These are phyloP conservation scores for Nematodospora anomalae DNA, from an alignment of 1,139 yeast species.

Conservation along the genomic window DNA sequence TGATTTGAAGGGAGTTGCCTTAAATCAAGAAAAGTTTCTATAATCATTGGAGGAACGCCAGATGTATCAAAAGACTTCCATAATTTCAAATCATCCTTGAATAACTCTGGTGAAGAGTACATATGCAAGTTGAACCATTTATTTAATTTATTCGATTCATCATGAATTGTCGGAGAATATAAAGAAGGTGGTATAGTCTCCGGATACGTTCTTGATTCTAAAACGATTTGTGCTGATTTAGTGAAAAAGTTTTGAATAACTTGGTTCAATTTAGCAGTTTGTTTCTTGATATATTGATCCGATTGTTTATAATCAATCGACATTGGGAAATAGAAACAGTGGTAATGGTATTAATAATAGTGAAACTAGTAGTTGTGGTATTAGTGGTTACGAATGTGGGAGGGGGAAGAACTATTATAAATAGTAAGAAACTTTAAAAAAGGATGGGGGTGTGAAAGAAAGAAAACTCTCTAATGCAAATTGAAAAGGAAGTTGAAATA, in stretches of 20 bases:
- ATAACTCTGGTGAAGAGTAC: slow-evolving; percentile 39
- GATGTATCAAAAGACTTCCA: slow-evolving; percentile 56
- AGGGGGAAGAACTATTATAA: background rate
- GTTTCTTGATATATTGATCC: slow-evolving; percentile 26
- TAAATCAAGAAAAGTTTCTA: slow-evolving; percentile 81
- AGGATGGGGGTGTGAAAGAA: background rate
- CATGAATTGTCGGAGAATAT: slow-evolving; percentile 8
- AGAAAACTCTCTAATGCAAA: background rate
- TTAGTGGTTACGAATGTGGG: slow-evolving; percentile 1
- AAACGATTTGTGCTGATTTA: slow-evolving; percentile 63
- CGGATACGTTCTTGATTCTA: slow-evolving; percentile 20
- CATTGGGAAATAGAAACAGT: background rate
- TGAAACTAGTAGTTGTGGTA: background rate
- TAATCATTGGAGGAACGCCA: slow-evolving; percentile 70
- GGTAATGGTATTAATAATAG: background rate
- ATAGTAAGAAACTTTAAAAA: background rate
- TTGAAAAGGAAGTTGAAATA: background rate
- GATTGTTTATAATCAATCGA: slow-evolving; percentile 1
- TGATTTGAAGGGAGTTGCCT: slow-evolving; percentile 60
- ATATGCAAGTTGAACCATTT: slow-evolving; percentile 73
- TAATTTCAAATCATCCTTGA: slow-evolving; percentile 55
- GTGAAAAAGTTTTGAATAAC: slow-evolving; percentile 67
- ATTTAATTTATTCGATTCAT: slow-evolving; percentile 32
- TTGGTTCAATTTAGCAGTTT: slow-evolving; percentile 38
- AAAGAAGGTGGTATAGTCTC: slow-evolving; percentile 12